Evolutionary conservation across 345 rosid species (phyloP), one percentile per base, ranked within the genome.

Genomic region (Psidium friedrichsthalianum): DNA sequence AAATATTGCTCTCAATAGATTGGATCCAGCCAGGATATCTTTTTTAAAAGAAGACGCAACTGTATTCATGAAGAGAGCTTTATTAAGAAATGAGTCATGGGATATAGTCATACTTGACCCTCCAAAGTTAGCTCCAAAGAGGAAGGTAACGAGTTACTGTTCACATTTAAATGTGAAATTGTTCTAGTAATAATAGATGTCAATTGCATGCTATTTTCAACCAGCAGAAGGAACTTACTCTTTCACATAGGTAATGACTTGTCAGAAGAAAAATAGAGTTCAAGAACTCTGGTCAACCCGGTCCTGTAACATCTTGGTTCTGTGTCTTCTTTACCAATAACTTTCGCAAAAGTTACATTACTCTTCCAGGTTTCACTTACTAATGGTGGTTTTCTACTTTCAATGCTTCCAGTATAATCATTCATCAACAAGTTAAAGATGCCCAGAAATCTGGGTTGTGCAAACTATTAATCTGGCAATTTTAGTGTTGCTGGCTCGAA

Each of bases 21-120:
- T 95, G 89, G 95, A 97, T 92, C 93, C 95, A 32, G 89, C 52
- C 84, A 94, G 82, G 81, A 89, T 92, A 84, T 89, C 91, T 32
- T 97, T 97, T 87, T 83, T 92, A 84, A 94, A 89, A 90, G 94
- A 94, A 89, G 98, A 95, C 85, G 95, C 92, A 55, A 91, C 94
- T 82, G 93, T 86, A 53, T 97, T 93, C 88, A 95, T 97, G 98
- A 97, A 92, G 93, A 88, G 82, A 58, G 97, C 98, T 69, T 84
- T 94, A 86, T 90, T 92, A 12, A 94, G 96, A 90, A 92, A 89
- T n/a, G 96, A 94, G 87, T 89, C 91, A 11, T 95, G 99, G 97
- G 98, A 95, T 92, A 54, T 97, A 18, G 94, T 97, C 84, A 90
- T 95, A 88, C 89, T 97, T 84, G 98, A 97, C 90, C 99, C 98